Evolutionary conservation across 1,284 basidiomycete genomes (phyloP).

Genomic region (Ceratobasidium sp.): DNA sequence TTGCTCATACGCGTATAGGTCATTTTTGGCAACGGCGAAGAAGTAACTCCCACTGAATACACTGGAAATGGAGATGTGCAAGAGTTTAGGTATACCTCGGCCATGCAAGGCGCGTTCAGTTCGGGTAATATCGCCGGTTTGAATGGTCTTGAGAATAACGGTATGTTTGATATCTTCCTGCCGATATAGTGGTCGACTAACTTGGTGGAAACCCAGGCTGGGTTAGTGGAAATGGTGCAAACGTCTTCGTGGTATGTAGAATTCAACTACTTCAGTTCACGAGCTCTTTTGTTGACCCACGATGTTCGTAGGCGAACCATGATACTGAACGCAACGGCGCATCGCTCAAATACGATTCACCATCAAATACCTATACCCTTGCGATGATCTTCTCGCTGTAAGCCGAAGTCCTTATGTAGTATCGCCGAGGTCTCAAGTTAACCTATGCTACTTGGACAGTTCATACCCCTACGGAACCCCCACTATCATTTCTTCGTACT

Average conservation of each 20-base stretch:
- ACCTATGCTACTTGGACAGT: conserved; percentile 6
- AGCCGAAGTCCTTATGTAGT: conserved; percentile 8
- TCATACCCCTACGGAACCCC: conserved; percentile 50
- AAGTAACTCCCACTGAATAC: conserved; percentile 40
- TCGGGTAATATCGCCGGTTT: conserved; percentile 66
- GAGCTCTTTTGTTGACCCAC: not conserved
- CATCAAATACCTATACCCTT: conserved; percentile 71
- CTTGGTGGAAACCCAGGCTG: conserved; percentile 61
- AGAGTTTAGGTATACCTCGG: conserved; percentile 70
- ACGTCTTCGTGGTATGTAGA: conserved; percentile 68
- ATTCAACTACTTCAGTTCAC: not conserved
- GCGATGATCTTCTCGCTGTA: conserved; percentile 73
- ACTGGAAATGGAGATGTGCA: conserved; percentile 47
- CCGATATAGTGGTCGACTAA: not conserved
- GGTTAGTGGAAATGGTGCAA: conserved; percentile 67
- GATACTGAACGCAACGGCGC: conserved; percentile 75
- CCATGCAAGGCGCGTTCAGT: conserved; percentile 67
- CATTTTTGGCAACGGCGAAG: conserved; percentile 42
- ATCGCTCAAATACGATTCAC: conserved; percentile 71
- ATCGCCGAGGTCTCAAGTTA: not conserved
- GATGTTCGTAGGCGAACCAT: conserved; percentile 64
- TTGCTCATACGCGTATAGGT: conserved; percentile 31
- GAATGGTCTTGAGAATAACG: conserved; percentile 68
- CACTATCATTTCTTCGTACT: conserved; percentile 50
- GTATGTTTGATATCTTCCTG: conserved; percentile 54